Evolutionary conservation across 1,284 basidiomycete genomes (phyloP).

Genomic region (Flammula alnicola): DNA sequence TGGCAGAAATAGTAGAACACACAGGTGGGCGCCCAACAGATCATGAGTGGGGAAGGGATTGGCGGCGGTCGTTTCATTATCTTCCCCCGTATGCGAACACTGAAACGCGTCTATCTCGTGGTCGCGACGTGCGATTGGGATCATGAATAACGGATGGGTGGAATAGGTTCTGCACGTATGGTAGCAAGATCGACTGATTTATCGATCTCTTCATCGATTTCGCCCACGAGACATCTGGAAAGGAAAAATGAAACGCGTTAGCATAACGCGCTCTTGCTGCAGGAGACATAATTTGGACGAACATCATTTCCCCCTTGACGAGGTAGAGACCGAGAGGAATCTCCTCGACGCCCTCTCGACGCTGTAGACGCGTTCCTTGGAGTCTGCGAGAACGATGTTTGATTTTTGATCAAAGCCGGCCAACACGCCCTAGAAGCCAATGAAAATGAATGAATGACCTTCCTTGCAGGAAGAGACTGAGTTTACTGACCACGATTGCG

Average conservation of each 20-base stretch:
- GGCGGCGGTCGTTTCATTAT: too few relatives aligned
- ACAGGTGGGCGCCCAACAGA: too few relatives aligned
- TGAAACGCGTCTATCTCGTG: background rate
- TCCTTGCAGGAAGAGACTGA: slow-evolving; percentile 12
- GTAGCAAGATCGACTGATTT: slow-evolving; percentile 77
- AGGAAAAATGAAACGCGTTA: slow-evolving; percentile 11
- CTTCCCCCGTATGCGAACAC: background rate
- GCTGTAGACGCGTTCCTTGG: slow-evolving; percentile 90
- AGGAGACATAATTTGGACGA: slow-evolving; percentile 34
- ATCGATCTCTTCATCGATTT: slow-evolving; percentile 88
- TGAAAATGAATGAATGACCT: slow-evolving; percentile 13
- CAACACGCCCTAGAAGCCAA: slow-evolving; percentile 72
- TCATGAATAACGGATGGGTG: slow-evolving; percentile 72
- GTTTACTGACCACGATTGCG: slow-evolving; percentile 73
- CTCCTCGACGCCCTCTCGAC: slow-evolving; percentile 93
- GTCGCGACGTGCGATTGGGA: background rate
- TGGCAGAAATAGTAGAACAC: too few relatives aligned
- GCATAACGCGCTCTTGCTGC: slow-evolving; percentile 4
- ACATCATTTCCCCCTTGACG: slow-evolving; percentile 98
- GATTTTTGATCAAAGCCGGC: slow-evolving; percentile 93
- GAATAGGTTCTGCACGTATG: slow-evolving; percentile 88
- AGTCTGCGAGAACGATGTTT: slow-evolving; percentile 91
- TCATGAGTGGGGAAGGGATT: too few relatives aligned
- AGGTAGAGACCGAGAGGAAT: slow-evolving; percentile 95
- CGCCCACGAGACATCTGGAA: slow-evolving; percentile 84